Base-by-base conservation (phyloP, 2,329 filamentous ascomycete species). In the Calonectria honghensis region DNA sequence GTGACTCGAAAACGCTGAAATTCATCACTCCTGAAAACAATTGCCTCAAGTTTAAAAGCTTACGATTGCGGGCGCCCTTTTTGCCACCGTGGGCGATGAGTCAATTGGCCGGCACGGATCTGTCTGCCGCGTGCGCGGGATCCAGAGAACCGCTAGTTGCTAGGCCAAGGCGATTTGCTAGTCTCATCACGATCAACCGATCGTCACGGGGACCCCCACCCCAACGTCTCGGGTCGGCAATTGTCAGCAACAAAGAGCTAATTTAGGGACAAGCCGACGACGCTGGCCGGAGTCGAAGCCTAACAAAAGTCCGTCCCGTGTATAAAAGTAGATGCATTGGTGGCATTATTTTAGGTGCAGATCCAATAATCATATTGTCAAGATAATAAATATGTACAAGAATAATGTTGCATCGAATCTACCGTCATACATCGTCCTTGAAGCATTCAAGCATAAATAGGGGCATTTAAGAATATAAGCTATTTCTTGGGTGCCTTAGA, bases 151-250 rank as follows among this genome's bases (percentile, higher is more conserved):
- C 18, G 39, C 39, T 45, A 45, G 39, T 20, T 29, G 18, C 11
- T 11, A 35, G 6, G n/a, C 32, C n/a, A 7, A 61, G n/a, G 57
- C n/a, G 32, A 41, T n/a, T 11, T 11, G 31, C 54, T 37, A 59
- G 32, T 59, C 32, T n/a, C n/a, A 61, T 61, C 35, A 41, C n/a
- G 35, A 61, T 61, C 35, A n/a, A 27, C 20, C 31, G 54, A 59
- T 35, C 54, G 20, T 13, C 54, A 39, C 24, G 14, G 41, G 7
- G 14, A 35, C 7, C 35, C 54, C 54, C 32, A 24, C 54, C 9
- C 32, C 32, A 2, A 16, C 13, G n/a, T 24, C n/a, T 59, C 37
- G 54, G 54, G 20, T 39, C 35, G 32, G 57, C 5, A 61, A 39
- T 39, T 61, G 54, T 61, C 35, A 41, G 57, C 57, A 29, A 29